These are phyloP conservation scores for Populus tremula DNA, from an alignment of 345 rosid genomes.

Conservation along the genomic window DNA sequence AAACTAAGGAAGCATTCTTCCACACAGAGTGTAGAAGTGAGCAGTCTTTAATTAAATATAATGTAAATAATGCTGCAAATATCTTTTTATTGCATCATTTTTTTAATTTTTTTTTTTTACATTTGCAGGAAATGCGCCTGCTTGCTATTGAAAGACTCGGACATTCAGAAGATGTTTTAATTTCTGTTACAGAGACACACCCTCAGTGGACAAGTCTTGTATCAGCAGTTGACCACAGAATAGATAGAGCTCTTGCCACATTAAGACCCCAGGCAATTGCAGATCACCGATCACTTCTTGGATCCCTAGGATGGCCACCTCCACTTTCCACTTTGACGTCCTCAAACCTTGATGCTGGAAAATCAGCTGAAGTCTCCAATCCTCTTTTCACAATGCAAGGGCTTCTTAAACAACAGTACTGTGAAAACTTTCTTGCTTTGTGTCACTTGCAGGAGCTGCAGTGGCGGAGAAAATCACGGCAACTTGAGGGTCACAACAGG, in stretches of 20 bases:
- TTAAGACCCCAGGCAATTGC: conserved; percentile 91
- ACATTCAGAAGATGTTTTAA: conserved; percentile 61
- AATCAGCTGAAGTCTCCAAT: conserved; percentile 48
- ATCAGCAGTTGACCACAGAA: conserved; percentile 84
- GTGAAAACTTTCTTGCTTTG: conserved; percentile 76
- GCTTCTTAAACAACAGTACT: conserved; percentile 61
- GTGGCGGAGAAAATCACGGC: conserved; percentile 75
- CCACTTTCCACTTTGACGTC: conserved; percentile 63
- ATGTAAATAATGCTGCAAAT: conserved; percentile 6
- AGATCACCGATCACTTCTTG: conserved; percentile 72
- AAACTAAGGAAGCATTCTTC: conserved; percentile 49
- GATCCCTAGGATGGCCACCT: conserved; percentile 94
- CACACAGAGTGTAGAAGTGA: conserved; percentile 56
- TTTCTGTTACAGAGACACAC: conserved; percentile 51
- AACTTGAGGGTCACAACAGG: conserved; percentile 61
- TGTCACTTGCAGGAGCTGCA: conserved; percentile 82
- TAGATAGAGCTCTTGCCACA: conserved; percentile 84
- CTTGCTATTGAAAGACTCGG: conserved; percentile 60
- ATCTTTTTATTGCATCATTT: not conserved
- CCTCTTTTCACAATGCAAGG: conserved; percentile 85
- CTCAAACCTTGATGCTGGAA: conserved; percentile 39
- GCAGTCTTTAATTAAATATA: conserved; percentile 20
- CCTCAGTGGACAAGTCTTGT: conserved; percentile 79
- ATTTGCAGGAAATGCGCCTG: conserved; percentile 52
- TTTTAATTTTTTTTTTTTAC: conserved; percentile 9